Evolutionary conservation across 441 rosid genomes (phyloP), one percentile per base, ranked within the genome.

Genomic region (Arabidopsis hybrid): DNA sequence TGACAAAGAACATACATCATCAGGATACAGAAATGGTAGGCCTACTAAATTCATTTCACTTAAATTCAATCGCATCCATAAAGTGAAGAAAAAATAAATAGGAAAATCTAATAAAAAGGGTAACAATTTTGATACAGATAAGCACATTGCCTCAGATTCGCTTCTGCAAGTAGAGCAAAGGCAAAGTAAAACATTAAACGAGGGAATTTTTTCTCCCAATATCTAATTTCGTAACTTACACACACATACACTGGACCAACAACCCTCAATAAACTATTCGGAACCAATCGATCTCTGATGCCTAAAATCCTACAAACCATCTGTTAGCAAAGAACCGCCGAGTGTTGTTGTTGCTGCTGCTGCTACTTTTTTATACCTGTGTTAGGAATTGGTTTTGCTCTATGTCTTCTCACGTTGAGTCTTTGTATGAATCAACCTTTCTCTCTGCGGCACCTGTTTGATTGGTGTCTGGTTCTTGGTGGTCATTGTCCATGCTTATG

Each of bases 401-500:
- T 60, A 75, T 75, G 40, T 73, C 55, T 4, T 52, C 21, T 69
- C 75, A 76, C 53, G 14, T 69, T 29, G 74, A 55, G 67, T 42
- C 52, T 65, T 71, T 70, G 83, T 87, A 82, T 39, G 74, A 82
- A 85, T 78, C 83, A 67, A 80, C 83, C 43, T 78, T 78, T 47
- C 55, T 46, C 55, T 61, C 77, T 55, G 57, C 16, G 60, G 71
- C 38, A 4, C 52, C 88, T 65, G 79, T 78, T 77, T 86, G 84
- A 66, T 75, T 60, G 60, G 65, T 21, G 55, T 50, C 67, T 66
- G 78, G 67, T 65, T 81, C 83, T 75, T 82, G 88, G 56, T 77
- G 87, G 18, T 80, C 81, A 79, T 84, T 79, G 53, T 78, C 88
- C 58, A 84, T 74, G 73, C 82, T 84, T 12, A 50, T 73, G 40